These are phyloP conservation scores for Brassica rapa DNA, from an alignment of 345 rosid genomes.

Conservation along the genomic window DNA sequence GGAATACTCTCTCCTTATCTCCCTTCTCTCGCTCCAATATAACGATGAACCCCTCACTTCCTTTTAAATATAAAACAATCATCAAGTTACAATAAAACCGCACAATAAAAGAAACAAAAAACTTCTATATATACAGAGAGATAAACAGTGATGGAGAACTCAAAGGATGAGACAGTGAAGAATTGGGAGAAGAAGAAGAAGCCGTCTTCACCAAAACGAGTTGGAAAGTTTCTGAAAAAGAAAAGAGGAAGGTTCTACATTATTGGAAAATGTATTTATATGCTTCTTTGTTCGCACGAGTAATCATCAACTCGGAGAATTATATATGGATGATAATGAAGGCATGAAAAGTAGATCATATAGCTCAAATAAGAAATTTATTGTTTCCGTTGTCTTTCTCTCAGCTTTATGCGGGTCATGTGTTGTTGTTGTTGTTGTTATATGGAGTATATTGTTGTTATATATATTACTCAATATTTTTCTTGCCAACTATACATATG, in stretches of 20 bases:
- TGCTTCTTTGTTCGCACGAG: constrained; percentile 41
- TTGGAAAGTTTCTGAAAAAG: constrained; percentile 26
- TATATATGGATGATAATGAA: too few relatives aligned
- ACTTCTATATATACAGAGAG: background rate
- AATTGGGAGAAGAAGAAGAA: constrained; percentile 26
- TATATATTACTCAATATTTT: too few relatives aligned
- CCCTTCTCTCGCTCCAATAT: constrained; percentile 5
- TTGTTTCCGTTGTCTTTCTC: too few relatives aligned
- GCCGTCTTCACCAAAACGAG: constrained; percentile 27
- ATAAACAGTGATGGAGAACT: background rate
- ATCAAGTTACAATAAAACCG: constrained; percentile 7
- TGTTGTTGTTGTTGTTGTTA: too few relatives aligned
- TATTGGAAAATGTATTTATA: constrained; percentile 40
- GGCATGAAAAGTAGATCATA: too few relatives aligned
- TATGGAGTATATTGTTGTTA: too few relatives aligned
- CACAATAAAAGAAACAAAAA: background rate
- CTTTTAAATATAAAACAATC: constrained; percentile 2
- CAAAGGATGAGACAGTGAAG: constrained; percentile 28
- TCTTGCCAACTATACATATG: too few relatives aligned
- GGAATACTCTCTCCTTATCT: constrained; percentile 33
- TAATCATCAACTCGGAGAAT: constrained; percentile 13
- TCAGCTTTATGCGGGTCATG: too few relatives aligned
- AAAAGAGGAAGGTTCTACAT: constrained; percentile 38
- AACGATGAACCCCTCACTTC: constrained; percentile 12
- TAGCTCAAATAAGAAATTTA: too few relatives aligned